Evolutionary conservation across 345 rosid species (phyloP), one percentile per base, ranked within the genome.

Genomic region (Mallotus nudiflorus): DNA sequence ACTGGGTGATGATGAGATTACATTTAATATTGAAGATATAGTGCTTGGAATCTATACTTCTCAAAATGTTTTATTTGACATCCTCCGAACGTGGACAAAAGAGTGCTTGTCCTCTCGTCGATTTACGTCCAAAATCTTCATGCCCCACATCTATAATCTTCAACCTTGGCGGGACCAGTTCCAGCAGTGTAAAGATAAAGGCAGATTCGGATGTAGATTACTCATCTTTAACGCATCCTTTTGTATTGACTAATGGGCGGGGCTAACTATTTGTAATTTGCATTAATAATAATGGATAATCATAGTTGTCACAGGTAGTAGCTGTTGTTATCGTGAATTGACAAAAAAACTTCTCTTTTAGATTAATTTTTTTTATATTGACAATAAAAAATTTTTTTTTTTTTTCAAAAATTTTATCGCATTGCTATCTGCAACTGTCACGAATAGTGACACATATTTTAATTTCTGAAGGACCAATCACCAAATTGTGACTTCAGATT

Each of bases 251-350:
- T 67, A 42, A 33, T 16, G 37, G 6, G 37, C 37, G 6, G 6
- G 37, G 6, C 6, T 33, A 33, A 2, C n/a, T n/a, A n/a, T 33
- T 33, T 33, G 37, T 2, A 33, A 33, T 33, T 31, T 16, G 55
- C 70, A 66, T 66, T 51, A 13, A 54, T 55, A 54, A 53, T 13
- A 74, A 78, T 66, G 62, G 73, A 73, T 72, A n/a, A n/a, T n/a
- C n/a, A n/a, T n/a, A n/a, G n/a, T n/a, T n/a, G n/a, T n/a, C n/a
- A n/a, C n/a, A n/a, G n/a, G n/a, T n/a, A n/a, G n/a, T n/a, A n/a
- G n/a, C n/a, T n/a, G n/a, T n/a, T n/a, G n/a, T n/a, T n/a, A n/a
- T n/a, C n/a, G n/a, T n/a, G n/a, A n/a, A n/a, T n/a, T n/a, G n/a
- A n/a, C n/a, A n/a, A n/a, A n/a, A n/a, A n/a, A n/a, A n/a, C n/a